Percentiles rank a stretch among this genome's conserved stretches.
Conservation (phyloP, 768 basidiomycete species). For the Leucogyrophana mollusca region DNA sequence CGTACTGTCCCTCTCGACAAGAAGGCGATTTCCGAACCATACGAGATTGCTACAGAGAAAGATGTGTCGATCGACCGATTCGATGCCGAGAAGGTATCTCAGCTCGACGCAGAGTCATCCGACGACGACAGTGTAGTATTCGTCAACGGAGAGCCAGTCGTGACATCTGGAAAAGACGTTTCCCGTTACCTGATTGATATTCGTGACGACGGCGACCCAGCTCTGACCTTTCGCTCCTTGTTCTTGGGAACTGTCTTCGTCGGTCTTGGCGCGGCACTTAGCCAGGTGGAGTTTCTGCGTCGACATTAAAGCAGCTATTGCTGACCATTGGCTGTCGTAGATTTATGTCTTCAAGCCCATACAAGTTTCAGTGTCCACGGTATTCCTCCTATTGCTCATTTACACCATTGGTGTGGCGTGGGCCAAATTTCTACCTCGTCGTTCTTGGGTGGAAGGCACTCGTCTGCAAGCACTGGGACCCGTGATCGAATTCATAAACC, state of each 20-base stretch:
- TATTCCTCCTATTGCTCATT: slow-evolving; percentile 55
- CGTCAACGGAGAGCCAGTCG: slow-evolving; percentile 5
- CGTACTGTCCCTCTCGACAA: too few relatives aligned
- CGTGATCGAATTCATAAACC: slow-evolving; percentile 50
- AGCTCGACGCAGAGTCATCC: neutral
- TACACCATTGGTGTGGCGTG: slow-evolving; percentile 52
- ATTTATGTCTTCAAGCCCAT: slow-evolving; percentile 63
- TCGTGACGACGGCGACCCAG: slow-evolving; percentile 55
- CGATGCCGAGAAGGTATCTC: neutral
- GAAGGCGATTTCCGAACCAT: neutral
- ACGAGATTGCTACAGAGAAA: neutral
- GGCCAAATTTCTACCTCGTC: slow-evolving; percentile 45
- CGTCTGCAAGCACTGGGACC: slow-evolving; percentile 39
- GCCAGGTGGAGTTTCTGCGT: slow-evolving; percentile 38
- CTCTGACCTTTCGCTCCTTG: slow-evolving; percentile 56
- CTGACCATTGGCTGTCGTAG: slow-evolving; percentile 24
- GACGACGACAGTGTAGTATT: neutral
- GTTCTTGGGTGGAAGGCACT: slow-evolving; percentile 43
- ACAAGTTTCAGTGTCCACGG: slow-evolving; percentile 47
- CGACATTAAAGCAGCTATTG: neutral
- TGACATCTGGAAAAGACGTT: slow-evolving; percentile 42
- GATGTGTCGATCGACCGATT: neutral
- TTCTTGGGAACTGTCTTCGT: slow-evolving; percentile 56
- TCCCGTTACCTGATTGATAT: slow-evolving; percentile 54
- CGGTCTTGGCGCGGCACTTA: slow-evolving; percentile 56